Percentiles rank a stretch among this genome's conserved stretches.
Evolutionary conservation across 2,329 filamentous ascomycete species (phyloP).

Genomic region (Biscogniauxia sp.): DNA sequence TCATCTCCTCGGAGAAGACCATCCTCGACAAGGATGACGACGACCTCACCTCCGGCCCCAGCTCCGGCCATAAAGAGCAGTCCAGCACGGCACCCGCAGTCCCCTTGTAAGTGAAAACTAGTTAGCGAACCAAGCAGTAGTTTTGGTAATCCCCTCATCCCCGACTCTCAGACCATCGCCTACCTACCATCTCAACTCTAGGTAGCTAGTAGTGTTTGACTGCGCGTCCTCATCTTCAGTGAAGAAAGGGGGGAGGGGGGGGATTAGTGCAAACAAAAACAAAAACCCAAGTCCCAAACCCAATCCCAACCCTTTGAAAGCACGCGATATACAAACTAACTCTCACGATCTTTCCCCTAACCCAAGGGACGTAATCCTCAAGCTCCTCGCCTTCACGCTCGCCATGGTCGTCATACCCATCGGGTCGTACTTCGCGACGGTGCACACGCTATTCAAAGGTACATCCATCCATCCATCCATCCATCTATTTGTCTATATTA

Average conservation of each 20-base stretch:
- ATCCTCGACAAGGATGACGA: conserved; percentile 59
- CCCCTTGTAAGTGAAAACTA: conserved; percentile 60
- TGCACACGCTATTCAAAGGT: conserved; percentile 78
- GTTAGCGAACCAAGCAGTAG: neutral
- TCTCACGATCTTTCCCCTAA: neutral
- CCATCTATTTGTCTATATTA: neutral
- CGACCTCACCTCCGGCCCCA: conserved; percentile 35
- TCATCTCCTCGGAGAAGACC: conserved; percentile 63
- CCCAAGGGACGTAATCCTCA: conserved; percentile 75
- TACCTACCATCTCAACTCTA: neutral
- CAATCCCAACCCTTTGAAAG: too few relatives aligned
- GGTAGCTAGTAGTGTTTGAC: too few relatives aligned
- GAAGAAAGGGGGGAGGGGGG: neutral
- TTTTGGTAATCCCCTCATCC: neutral
- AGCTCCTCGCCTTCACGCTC: conserved; percentile 84
- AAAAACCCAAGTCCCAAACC: too few relatives aligned
- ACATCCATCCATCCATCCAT: conserved; percentile 24
- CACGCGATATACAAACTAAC: conserved; percentile 2
- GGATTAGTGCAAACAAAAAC: neutral
- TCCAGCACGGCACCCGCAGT: conserved; percentile 77
- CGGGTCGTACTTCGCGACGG: conserved; percentile 80
- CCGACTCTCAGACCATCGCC: neutral
- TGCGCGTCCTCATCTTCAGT: too few relatives aligned
- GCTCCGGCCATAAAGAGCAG: conserved; percentile 44
- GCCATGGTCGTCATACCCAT: conserved; percentile 90